phyloP scores from a whole-genome alignment of 2,329 filamentous ascomycete genomes.

The Zasmidium cellare region DNA sequence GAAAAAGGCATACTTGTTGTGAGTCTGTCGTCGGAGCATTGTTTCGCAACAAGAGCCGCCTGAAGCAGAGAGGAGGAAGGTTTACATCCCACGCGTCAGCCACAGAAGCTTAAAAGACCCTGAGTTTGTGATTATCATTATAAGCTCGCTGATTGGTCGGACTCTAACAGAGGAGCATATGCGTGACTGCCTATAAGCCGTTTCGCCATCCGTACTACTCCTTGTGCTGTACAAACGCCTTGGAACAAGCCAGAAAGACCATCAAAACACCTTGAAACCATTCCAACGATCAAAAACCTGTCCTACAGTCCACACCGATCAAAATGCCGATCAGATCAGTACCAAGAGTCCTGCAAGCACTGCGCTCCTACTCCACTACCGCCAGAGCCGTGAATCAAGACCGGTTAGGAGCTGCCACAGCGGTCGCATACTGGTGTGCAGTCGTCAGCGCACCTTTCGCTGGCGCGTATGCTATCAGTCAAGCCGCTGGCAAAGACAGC shows the following conservation, averaged over 20 bases:
- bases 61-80: not conserved
- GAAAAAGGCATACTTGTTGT: no score
- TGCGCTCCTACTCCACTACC: constrained; percentile 28
- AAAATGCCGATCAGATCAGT: constrained; percentile 57
- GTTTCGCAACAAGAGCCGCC: not conserved
- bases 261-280: not conserved
- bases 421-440: constrained; percentile 35
- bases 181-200: not conserved
- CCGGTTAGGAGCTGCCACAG: constrained; percentile 27
- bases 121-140: not conserved
- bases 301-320: constrained; percentile 30
- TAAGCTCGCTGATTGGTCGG: not conserved
- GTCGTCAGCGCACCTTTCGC: constrained; percentile 37
- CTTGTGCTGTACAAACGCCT: not conserved
- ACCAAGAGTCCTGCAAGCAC: constrained; percentile 24
- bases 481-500: constrained; percentile 31
- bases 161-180: not conserved
- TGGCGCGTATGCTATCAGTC: constrained; percentile 35
- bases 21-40: no score
- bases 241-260: not conserved
- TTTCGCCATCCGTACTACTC: not conserved
- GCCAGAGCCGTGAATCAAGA: constrained; percentile 25
- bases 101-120: not conserved
- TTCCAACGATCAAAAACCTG: not conserved
- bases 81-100: not conserved